A percentile compares a stretch with the other conserved stretches of the same genome.
Evolutionary conservation across 306 rosid genomes (phyloP).

Genomic region (Fragaria iinumae): DNA sequence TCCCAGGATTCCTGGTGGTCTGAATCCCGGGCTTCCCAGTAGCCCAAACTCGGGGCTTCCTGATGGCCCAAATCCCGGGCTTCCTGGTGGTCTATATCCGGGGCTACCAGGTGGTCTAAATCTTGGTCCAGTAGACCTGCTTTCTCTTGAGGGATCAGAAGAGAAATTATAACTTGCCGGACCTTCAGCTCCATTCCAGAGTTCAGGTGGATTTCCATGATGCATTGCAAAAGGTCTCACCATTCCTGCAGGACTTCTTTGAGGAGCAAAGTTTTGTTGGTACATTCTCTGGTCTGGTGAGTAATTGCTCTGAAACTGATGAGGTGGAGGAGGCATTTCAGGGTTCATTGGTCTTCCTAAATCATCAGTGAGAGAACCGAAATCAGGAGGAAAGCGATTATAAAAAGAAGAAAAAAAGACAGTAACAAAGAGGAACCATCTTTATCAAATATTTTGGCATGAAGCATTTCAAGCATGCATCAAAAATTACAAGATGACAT

Average conservation of each 20-base stretch:
- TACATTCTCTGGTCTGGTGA: slow-evolving; percentile 31
- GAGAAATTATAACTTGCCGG: slow-evolving; percentile 33
- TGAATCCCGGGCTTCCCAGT: neutral
- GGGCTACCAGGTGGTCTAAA: slow-evolving; percentile 34
- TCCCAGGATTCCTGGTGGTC: neutral
- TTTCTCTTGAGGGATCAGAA: slow-evolving; percentile 33
- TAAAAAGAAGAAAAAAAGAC: neutral
- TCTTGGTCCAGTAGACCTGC: slow-evolving; percentile 38
- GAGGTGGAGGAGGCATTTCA: slow-evolving; percentile 39
- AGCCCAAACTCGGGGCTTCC: neutral
- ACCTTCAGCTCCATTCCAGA: slow-evolving; percentile 51
- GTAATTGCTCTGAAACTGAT: slow-evolving; percentile 37
- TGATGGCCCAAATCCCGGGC: neutral
- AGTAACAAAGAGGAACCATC: neutral
- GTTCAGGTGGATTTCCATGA: slow-evolving; percentile 28
- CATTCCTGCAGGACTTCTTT: slow-evolving; percentile 33
- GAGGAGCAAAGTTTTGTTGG: slow-evolving; percentile 33
- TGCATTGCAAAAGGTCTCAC: slow-evolving; percentile 26
- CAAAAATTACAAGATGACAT: neutral
- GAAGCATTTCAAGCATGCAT: neutral
- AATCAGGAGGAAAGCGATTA: slow-evolving; percentile 22
- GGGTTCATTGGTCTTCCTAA: slow-evolving; percentile 50
- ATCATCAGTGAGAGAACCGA: slow-evolving; percentile 21
- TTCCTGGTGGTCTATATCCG: slow-evolving; percentile 39
- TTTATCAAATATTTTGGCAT: neutral